Evolutionary conservation across 371 early-diverging fungal genomes (phyloP).

Genomic region (Zancudomyces culisetae): DNA sequence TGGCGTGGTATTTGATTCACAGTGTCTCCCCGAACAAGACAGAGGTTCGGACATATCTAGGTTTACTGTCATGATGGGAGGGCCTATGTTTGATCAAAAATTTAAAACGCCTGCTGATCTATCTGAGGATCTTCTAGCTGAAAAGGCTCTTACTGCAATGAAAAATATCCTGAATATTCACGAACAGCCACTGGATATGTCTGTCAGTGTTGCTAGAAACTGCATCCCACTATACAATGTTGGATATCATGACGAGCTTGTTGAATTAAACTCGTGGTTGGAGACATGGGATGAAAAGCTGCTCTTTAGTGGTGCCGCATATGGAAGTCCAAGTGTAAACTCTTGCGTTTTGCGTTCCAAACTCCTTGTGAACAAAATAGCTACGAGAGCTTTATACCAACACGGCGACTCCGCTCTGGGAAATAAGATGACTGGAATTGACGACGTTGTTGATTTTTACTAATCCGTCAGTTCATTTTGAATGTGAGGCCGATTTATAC

Average conservation of each 20-base stretch:
- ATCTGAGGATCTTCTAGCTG: not conserved
- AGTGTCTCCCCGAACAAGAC: conserved; percentile 50
- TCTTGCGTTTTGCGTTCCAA: conserved; percentile 60
- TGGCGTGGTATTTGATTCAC: conserved; percentile 84
- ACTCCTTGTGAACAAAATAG: not conserved
- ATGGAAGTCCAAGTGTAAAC: conserved; percentile 70
- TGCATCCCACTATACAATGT: conserved; percentile 84
- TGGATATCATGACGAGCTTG: conserved; percentile 50
- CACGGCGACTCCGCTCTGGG: too few species aligned
- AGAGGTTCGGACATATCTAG: conserved; percentile 25
- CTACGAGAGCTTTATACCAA: too few species aligned
- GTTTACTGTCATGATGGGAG: conserved; percentile 85
- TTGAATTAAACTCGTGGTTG: conserved; percentile 32
- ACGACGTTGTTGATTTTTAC: too few species aligned
- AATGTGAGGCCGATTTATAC: too few species aligned
- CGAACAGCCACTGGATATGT: conserved; percentile 27
- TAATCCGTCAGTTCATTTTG: too few species aligned
- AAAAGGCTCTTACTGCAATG: conserved; percentile 25
- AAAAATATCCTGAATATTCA: conserved; percentile 33
- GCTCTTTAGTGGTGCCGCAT: conserved; percentile 61
- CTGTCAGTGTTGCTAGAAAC: conserved; percentile 36
- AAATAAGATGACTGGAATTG: too few species aligned
- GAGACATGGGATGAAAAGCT: conserved; percentile 29
- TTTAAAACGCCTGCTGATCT: conserved; percentile 10
- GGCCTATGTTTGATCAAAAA: conserved; percentile 41